Conservation (phyloP, 1,139 yeast species). For the Arxiozyma slooffiae region DNA sequence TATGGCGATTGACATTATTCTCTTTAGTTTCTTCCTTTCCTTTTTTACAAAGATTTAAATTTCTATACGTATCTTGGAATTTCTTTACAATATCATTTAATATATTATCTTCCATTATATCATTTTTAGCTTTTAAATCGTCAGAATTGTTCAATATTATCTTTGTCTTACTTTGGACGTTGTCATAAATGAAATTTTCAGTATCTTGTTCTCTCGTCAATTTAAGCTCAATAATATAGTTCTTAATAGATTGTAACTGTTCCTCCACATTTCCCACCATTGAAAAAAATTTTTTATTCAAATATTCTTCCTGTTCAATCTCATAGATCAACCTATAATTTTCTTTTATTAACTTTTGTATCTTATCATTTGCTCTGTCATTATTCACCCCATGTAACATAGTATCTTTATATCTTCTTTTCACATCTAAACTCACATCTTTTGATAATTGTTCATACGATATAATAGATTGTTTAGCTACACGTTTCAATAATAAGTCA, state of each 20-base stretch:
- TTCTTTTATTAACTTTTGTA: constrained; percentile 17
- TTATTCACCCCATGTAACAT: neutral
- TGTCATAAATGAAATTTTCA: constrained; percentile 12
- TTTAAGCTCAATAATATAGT: constrained; percentile 24
- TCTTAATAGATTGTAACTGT: constrained; percentile 23
- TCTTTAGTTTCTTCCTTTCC: neutral
- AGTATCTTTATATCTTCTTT: neutral
- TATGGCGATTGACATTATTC: neutral
- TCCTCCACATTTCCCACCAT: constrained; percentile 24
- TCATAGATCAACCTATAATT: constrained; percentile 23
- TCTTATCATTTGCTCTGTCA: constrained; percentile 5
- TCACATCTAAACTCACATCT: constrained; percentile 5
- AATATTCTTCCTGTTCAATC: constrained; percentile 27
- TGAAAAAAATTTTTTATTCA: constrained; percentile 19
- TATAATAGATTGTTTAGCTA: constrained; percentile 26
- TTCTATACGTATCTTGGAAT: constrained; percentile 5
- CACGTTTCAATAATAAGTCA: constrained; percentile 20
- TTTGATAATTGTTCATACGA: constrained; percentile 20
- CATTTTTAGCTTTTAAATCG: constrained; percentile 6
- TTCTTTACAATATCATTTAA: constrained; percentile 10
- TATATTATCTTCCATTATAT: constrained; percentile 12
- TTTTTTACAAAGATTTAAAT: neutral
- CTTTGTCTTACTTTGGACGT: constrained; percentile 10
- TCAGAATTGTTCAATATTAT: constrained; percentile 10
- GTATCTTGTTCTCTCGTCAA: constrained; percentile 12